These are phyloP conservation scores for Pseudopithomyces maydicus DNA, from an alignment of 2,329 filamentous ascomycete genomes.

Conservation along the genomic window DNA sequence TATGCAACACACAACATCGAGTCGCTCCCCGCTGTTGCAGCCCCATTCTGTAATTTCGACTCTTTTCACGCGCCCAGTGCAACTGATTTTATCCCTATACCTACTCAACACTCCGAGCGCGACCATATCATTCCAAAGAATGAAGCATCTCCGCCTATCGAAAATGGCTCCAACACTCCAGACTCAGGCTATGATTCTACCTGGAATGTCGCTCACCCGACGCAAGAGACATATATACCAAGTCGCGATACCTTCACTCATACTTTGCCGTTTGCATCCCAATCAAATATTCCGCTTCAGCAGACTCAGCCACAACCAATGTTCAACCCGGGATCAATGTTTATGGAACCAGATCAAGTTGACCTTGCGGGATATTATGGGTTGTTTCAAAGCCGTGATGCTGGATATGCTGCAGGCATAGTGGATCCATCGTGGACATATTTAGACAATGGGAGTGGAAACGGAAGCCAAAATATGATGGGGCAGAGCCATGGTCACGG, in stretches of 20 bases:
- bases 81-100: slow-evolving; percentile 10
- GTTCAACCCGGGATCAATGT: background rate
- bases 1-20: background rate
- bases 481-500: background rate
- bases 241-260: background rate
- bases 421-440: slow-evolving; percentile 10
- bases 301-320: background rate
- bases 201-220: slow-evolving; percentile 5
- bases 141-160: background rate
- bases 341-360: slow-evolving; percentile 8
- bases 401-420: background rate
- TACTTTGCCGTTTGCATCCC: background rate
- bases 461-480: background rate
- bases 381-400: slow-evolving; percentile 7
- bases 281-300: background rate
- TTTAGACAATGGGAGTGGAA: background rate
- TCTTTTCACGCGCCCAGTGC: background rate
- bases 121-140: background rate
- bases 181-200: slow-evolving; percentile 29
- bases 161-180: slow-evolving; percentile 15
- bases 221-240: background rate
- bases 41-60: slow-evolving; percentile 10
- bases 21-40: background rate
- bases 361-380: slow-evolving; percentile 17
- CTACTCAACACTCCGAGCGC: background rate